Base-by-base conservation (phyloP, 495 filamentous ascomycete species). In the Penicillium paradoxum region DNA sequence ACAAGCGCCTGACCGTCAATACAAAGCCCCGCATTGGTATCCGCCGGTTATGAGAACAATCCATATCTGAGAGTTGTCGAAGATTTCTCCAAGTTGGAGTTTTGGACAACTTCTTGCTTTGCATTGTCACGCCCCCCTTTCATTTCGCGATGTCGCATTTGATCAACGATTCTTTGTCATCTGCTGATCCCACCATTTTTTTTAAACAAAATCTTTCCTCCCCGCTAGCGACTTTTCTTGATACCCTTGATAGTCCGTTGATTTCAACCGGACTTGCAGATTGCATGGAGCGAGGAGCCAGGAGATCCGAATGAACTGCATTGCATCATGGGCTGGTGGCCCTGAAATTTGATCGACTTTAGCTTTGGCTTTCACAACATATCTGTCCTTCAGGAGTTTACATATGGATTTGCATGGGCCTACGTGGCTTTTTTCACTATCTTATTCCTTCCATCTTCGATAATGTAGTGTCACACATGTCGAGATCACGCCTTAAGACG, bases 1-100 rank as follows among this genome's bases (percentile, higher is more conserved):
- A 67, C 30, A 75, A 70, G 48, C 60, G 61, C 11, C 27, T 47
- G 14, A 25, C 29, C 8, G 50, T 59, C n/a, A 73, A 70, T 47
- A 27, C 58, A 11, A 74, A 73, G 52, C 65, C 73, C 1, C 65
- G 73, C 7, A 67, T 72, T 45, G 73, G 73, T 2, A 55, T 76
- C 19, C 70, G 73, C 24, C 62, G 73, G 19, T 54, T 76, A 18
- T 75, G 50, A 69, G 7, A 34, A 45, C 19, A 5, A 17, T 44
- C 17, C n/a, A 8, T 17, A 8, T n/a, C 25, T 44, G 15, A 19
- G 17, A 9, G 3, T 7, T 3, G 7, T 27, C 19, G 47, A n/a
- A 36, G 46, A 39, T 34, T 24, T 9, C 46, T n/a, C n/a, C n/a
- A n/a, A n/a, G n/a, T n/a, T n/a, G 18, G 13, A 18, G 32, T 37